These are phyloP conservation scores for Prunus salicina DNA, from an alignment of 306 rosid genomes.

Conservation along the genomic window DNA sequence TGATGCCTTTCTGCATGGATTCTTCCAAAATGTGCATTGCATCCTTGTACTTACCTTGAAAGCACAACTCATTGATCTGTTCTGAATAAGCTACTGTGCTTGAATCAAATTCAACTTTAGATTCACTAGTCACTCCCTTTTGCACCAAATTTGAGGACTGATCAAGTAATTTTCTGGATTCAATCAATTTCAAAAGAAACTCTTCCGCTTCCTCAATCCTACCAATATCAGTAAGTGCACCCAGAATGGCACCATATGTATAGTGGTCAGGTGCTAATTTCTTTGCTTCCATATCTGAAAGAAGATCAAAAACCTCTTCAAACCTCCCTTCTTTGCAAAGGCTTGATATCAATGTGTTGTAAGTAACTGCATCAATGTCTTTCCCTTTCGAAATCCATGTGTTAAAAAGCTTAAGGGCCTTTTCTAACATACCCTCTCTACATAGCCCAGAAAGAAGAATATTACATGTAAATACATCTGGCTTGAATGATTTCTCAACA, in stretches of 20 bases:
- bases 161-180: constrained; percentile 33
- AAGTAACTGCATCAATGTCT: constrained; percentile 60
- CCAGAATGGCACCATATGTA: constrained; percentile 58
- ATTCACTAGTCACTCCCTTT: constrained; percentile 28
- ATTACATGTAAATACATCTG: constrained; percentile 63
- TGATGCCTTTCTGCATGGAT: constrained; percentile 51
- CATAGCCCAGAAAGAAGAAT: constrained; percentile 87
- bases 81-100: constrained; percentile 46
- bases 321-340: constrained; percentile 72
- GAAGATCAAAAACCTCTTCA: constrained; percentile 58
- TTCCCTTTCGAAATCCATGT: constrained; percentile 67
- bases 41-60: constrained; percentile 68
- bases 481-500: constrained; percentile 62
- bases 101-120: constrained; percentile 41
- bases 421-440: constrained; percentile 64
- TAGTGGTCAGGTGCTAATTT: constrained; percentile 59
- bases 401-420: constrained; percentile 66
- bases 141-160: constrained; percentile 17
- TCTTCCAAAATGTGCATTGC: constrained; percentile 66
- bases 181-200: constrained; percentile 49
- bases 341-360: constrained; percentile 74
- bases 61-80: constrained; percentile 57
- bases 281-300: constrained; percentile 60
- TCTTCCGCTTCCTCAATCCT: constrained; percentile 64
- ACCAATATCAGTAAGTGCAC: constrained; percentile 49